Base-by-base conservation (phyloP, 73 alveolate genomes). In the Halteria grandinella region DNA sequence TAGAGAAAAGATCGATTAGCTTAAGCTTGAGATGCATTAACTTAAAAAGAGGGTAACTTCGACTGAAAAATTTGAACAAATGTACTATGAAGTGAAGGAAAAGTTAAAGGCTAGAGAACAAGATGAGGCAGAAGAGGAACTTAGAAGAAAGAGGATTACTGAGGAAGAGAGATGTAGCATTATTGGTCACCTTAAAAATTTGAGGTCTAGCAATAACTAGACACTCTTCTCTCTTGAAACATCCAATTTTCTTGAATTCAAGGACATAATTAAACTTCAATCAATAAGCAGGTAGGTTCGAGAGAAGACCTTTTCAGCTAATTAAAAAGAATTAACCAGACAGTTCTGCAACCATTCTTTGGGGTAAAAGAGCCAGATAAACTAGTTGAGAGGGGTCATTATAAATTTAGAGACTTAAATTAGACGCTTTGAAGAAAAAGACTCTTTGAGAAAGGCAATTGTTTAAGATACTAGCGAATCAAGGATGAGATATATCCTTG, bases 391-490 rank as follows among this genome's bases (percentile, higher is more conserved):
- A 45, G 14, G 55, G 3, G 24, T n/a, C 45, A 5, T 18, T 41
- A 10, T 24, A 44, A 15, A 11, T 23, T 12, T n/a, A n/a, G n/a
- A n/a, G 50, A 45, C 11, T 25, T 45, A 23, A 20, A 18, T n/a
- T 39, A 66, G 27, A 62, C 43, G 32, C 47, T 34, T 25, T 66
- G 80, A 66, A 43, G 32, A 54, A 5, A 66, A 57, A 45, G 80
- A 66, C 47, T 27, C 43, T 15, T 32, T 66, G 20, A 66, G 80
- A 31, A n/a, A 15, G 23, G 32, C 32, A 66, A 41, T 66, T 54
- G 66, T 57, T 5, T 66, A 48, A 4, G 80, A 66, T 5, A 47
- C 80, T 5, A 66, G 80, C 17, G 80, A 66, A 45, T 63, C 43
- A 44, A 66, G 47, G 52, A 44, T 66, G 4, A 66, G 29, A 33